Base-by-base conservation (phyloP, 1,139 yeast species). In the Waltiozyma sp. region DNA sequence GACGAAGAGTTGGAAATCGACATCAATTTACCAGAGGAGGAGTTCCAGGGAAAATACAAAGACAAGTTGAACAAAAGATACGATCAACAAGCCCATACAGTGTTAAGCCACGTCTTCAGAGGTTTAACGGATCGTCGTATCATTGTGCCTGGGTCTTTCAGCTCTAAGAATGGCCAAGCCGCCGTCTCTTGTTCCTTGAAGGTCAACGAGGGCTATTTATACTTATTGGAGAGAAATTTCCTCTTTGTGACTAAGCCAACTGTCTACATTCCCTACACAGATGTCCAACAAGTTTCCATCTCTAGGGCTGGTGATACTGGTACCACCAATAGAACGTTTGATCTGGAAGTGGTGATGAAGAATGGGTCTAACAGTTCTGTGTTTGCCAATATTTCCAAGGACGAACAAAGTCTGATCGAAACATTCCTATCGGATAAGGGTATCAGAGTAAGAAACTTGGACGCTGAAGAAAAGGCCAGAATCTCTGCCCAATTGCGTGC, bases 221-320 rank as follows among this genome's bases (percentile, higher is more conserved):
- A 85, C 62, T 89, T 95, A 18, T 72, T 91, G 48, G 98, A 93
- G 52, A 84, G 87, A 63, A 86, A 95, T 45, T 79, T 91, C 59
- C 68, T 91, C 52, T 91, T 91, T 60, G 82, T 91, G 38, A 89
- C 96, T 28, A 93, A 93, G 61, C 96, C 98, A 41, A 88, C 97
- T 0, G 77, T 91, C 38, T 85, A 86, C 61, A 85, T 91, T 50
- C 96, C 97, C 43, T 83, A 79, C 61, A 69, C 83, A 1, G 97
- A 91, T 56, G 77, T 91, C 40, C 70, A 80, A 44, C 73, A 70
- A 40, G 78, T 91, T 33, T 79, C 85, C 28, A 83, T 93, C 68
- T 84, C 96, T 3, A 80, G 99, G 62, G 85, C 94, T 7, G 95
- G 95, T 14, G 77, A 81, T 40, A 79, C 88, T 1, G 77, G 83